Base-by-base conservation (phyloP, 2,329 filamentous ascomycete genomes). In the Fusarium sp. region DNA sequence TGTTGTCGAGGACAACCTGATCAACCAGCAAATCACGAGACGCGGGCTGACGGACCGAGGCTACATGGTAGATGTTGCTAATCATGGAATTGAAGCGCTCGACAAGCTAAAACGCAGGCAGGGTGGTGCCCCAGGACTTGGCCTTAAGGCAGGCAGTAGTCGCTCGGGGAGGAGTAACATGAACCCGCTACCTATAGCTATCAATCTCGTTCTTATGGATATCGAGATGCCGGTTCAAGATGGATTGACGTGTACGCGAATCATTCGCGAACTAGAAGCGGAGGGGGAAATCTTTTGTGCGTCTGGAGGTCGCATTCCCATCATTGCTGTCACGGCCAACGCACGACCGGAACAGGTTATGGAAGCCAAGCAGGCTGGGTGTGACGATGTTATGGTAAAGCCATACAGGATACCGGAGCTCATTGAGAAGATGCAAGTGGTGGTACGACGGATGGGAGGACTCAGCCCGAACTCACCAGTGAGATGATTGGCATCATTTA, bases 191-290 rank as follows among this genome's bases (percentile, higher is more conserved):
- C 72, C 74, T 10, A 72, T 85, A 31, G 81, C 84, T 3, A 81
- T 92, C 29, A 88, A 88, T 55, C 83, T 93, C 9, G 88, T 94
- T 23, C 83, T 94, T 25, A 94, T 94, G 92, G 92, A 94, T 75
- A 89, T 93, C 73, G 91, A 93, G 77, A 93, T 94, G 92, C 92
- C 92, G 4, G 82, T 93, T 21, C 91, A 92, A 84, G 91, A 93
- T 73, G 92, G 92, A 0, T 82, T 92, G 63, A 89, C 89, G 4
- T 92, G 91, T 77, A 91, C 90, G 18, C 84, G 85, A 37, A 85
- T 86, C 46, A 93, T 94, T 61, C 86, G 92, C 21, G 85, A 89
- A 68, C 79, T 92, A 62, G 90, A 93, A 78, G 81, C 80, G 44
- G 80, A 84, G 38, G 87, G 88, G 14, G 84, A 84, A 67, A 82